phyloP scores from a whole-genome alignment of 1,139 yeast species.

The Meyerozyma smithsonii region DNA sequence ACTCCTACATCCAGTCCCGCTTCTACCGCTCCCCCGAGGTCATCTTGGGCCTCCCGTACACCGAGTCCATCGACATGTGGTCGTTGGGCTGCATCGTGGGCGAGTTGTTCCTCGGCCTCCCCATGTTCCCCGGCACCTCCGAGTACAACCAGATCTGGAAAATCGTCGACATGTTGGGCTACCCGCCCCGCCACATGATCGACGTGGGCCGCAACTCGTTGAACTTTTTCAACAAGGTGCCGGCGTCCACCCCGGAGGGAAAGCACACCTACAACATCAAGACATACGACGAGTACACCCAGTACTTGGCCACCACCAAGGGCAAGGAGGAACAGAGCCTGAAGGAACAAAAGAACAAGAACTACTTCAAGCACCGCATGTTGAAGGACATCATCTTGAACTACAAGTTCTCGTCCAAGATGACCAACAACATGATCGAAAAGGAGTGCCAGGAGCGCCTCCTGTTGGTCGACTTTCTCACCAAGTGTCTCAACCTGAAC shows the following conservation, averaged over 20 bases:
- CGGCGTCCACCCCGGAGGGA: constrained; percentile 19
- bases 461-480: constrained; percentile 70
- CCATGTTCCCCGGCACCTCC: constrained; percentile 91
- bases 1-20: constrained; percentile 92
- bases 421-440: constrained; percentile 60
- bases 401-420: constrained; percentile 68
- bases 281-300: constrained; percentile 34
- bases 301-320: constrained; percentile 26
- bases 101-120: constrained; percentile 87
- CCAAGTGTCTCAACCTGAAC: constrained; percentile 74
- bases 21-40: constrained; percentile 97
- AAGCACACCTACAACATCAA: constrained; percentile 31
- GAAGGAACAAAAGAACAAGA: constrained; percentile 75
- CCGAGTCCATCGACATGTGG: constrained; percentile 97
- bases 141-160: constrained; percentile 88
- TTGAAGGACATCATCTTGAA: constrained; percentile 72
- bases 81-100: constrained; percentile 96
- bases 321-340: constrained; percentile 47
- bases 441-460: constrained; percentile 70
- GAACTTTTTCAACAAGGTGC: constrained; percentile 56
- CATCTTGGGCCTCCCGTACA: constrained; percentile 81
- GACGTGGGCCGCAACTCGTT: constrained; percentile 87
- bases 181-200: constrained; percentile 94
- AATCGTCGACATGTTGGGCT: constrained; percentile 76
- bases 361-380: constrained; percentile 73